A percentile compares a stretch with the other conserved stretches of the same genome.
These are phyloP conservation scores for Flagelloscypha sp. DNA, from an alignment of 768 basidiomycete genomes.

Conservation along the genomic window DNA sequence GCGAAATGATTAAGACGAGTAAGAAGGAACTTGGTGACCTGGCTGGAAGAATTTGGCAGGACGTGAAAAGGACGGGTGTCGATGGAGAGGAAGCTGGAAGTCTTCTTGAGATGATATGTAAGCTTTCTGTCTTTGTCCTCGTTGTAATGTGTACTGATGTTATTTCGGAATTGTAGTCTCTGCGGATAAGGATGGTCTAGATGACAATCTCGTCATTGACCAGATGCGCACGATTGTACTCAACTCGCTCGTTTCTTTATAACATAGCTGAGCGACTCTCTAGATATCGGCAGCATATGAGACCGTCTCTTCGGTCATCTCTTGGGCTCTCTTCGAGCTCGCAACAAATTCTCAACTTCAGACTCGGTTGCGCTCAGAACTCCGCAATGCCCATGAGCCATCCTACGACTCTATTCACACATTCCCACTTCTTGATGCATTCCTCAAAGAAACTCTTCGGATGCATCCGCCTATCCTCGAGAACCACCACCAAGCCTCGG, in stretches of 20 bases:
- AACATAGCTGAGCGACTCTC: too few species aligned
- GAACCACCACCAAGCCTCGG: conserved; percentile 55
- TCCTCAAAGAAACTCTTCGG: conserved; percentile 53
- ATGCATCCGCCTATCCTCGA: conserved; percentile 55
- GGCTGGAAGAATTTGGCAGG: conserved; percentile 44
- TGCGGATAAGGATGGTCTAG: too few species aligned
- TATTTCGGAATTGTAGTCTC: too few species aligned
- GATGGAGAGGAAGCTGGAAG: conserved; percentile 35
- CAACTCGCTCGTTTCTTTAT: too few species aligned
- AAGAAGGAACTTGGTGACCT: conserved; percentile 47
- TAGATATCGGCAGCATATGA: conserved; percentile 52
- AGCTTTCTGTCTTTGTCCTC: conserved; percentile 9
- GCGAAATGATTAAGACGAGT: conserved; percentile 45
- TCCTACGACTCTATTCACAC: conserved; percentile 44
- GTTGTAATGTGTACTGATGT: too few species aligned
- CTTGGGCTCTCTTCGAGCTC: conserved; percentile 62
- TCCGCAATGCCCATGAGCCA: conserved; percentile 36
- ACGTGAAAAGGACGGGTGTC: conserved; percentile 40
- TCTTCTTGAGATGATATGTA: conserved; percentile 50
- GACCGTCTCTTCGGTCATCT: conserved; percentile 26
- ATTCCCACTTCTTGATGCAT: conserved; percentile 51
- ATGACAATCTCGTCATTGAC: too few species aligned
- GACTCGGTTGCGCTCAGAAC: conserved; percentile 46
- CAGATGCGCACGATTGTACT: conserved; percentile 58
- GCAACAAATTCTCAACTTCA: conserved; percentile 44